phyloP scores from a whole-genome alignment of 1,284 basidiomycete genomes.

The Heterobasidion irregulare region DNA sequence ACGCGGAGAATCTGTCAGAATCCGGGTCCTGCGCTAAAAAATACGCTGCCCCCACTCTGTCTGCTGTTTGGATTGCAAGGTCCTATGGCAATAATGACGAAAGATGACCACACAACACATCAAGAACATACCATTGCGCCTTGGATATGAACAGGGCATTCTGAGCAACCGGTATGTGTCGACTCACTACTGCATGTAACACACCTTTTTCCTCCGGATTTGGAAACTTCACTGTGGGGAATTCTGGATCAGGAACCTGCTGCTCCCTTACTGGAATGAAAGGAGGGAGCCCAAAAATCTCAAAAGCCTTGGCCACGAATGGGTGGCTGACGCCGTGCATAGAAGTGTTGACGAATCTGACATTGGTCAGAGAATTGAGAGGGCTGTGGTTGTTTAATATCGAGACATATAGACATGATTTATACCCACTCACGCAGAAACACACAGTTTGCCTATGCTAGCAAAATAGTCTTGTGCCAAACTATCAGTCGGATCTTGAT shows the following conservation, averaged over 20 bases:
- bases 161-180: background rate
- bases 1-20: conserved; percentile 77
- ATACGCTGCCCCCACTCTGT: conserved; percentile 40
- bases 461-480: conserved; percentile 55
- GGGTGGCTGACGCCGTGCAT: conserved; percentile 80
- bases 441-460: conserved; percentile 32
- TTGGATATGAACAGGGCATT: background rate
- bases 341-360: conserved; percentile 68
- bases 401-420: no score
- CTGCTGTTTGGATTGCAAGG: conserved; percentile 56
- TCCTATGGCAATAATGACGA: conserved; percentile 34
- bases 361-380: conserved; percentile 14
- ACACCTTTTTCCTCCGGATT: conserved; percentile 84
- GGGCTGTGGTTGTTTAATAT: conserved; percentile 17
- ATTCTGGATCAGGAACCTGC: conserved; percentile 69
- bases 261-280: conserved; percentile 59
- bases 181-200: conserved; percentile 1
- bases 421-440: conserved; percentile 26
- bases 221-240: conserved; percentile 76
- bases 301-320: conserved; percentile 51
- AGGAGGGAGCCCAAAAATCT: conserved; percentile 45
- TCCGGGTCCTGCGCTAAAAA: conserved; percentile 85
- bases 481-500: conserved; percentile 47
- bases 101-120: no score
- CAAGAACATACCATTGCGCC: conserved; percentile 37